phyloP scores from a whole-genome alignment of 805 yeast genomes.

The Wickerhamomyces rabaulensis region DNA sequence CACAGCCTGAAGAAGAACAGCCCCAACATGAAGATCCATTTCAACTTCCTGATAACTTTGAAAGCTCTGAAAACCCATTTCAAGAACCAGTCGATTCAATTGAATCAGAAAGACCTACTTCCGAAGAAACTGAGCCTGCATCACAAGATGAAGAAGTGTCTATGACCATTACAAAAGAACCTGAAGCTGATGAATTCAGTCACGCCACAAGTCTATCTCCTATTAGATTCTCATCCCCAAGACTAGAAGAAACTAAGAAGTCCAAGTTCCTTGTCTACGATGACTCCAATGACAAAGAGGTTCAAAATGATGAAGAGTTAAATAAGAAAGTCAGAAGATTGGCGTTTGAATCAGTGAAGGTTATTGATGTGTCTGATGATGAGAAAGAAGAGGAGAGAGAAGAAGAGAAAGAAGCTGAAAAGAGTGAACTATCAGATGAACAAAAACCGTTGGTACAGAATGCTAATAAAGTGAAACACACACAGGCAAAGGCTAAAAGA shows the following conservation, averaged over 20 bases:
- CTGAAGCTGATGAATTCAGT: conserved; percentile 7
- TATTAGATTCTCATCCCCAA: conserved; percentile 18
- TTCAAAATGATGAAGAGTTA: neutral
- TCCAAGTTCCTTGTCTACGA: conserved; percentile 17
- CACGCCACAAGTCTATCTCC: conserved; percentile 21
- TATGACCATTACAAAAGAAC: neutral
- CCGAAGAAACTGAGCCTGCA: neutral
- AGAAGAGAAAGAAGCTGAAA: neutral
- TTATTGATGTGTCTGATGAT: neutral
- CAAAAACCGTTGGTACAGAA: conserved; percentile 20
- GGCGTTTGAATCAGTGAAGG: neutral
- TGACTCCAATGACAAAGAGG: conserved; percentile 14
- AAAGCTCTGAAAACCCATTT: neutral
- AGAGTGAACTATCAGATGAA: conserved; percentile 14
- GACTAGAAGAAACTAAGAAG: conserved; percentile 2
- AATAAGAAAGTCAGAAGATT: neutral
- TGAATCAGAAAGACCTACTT: neutral
- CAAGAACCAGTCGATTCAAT: neutral
- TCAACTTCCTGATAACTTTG: conserved; percentile 1
- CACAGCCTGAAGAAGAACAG: neutral
- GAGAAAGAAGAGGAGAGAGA: neutral
- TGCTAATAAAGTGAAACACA: conserved; percentile 19
- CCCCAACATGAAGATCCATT: neutral
- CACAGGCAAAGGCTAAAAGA: conserved; percentile 26
- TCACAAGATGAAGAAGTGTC: neutral